Evolutionary conservation across 257 asterid species (phyloP), one percentile per base, ranked within the genome.

Genomic region (Paraleonurus japonicus): DNA sequence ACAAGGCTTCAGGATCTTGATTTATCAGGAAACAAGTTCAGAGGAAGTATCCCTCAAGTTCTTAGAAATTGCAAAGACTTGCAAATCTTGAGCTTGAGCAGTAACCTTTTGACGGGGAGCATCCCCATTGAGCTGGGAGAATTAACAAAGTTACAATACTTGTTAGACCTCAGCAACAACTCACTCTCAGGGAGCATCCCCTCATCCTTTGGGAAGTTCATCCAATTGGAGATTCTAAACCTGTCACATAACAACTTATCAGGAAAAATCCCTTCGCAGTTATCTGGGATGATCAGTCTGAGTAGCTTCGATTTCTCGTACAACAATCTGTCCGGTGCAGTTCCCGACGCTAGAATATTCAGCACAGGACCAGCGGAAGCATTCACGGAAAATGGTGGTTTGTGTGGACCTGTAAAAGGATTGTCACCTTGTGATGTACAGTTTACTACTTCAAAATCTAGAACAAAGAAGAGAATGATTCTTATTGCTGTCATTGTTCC

Each of bases 121-220:
- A 82, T 88, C 69, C 93, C 97, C 10, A 41, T 79, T 28, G 84
- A 86, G 27, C 76, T 90, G 4, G 96, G 96, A 11, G 85, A 81
- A 51, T 74, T 92, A 65, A 10, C 65, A 61, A 65, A 62, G 23
- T 79, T 89, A 64, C 90, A 81, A 43, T 60, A 27, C 67, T 70
- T 82, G 65, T 75, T 92, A 80, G 96, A 92, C 80, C 78, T 89
- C 4, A 88, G 98, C 74, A 67, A 77, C 70, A 92, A 92, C 61
- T 78, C 81, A 0, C 60, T 92, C 24, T 76, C 90, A 0, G 98
- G 96, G 78, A 37, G 2, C 8, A 88, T 92, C 35, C 95, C 98
- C 0, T 59, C 88, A 20, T 78, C 74, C 17, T 75, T 92, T 71
- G 95, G 86, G 30, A 81, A 55, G 68, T 90, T 92, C 7, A 58